These are phyloP conservation scores for Candida buenavistaensis DNA, from an alignment of 1,139 yeast genomes.

Conservation along the genomic window DNA sequence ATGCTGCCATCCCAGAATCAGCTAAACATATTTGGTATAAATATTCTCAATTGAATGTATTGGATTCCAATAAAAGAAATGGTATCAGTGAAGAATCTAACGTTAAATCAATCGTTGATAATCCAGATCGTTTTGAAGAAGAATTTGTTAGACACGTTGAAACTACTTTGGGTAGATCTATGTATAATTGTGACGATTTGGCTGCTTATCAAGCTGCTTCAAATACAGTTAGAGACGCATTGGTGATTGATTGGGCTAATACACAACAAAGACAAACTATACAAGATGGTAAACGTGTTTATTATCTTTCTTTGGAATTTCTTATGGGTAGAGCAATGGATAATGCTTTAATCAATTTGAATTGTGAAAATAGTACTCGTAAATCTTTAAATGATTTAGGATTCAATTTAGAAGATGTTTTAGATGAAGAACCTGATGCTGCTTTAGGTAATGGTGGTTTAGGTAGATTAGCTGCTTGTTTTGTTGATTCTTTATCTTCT, in stretches of 20 bases:
- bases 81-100: slow-evolving; percentile 6
- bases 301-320: slow-evolving; percentile 85
- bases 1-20: slow-evolving; percentile 75
- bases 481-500: slow-evolving; percentile 84
- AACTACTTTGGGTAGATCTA: slow-evolving; percentile 82
- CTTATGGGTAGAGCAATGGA: slow-evolving; percentile 96
- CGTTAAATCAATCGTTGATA: slow-evolving; percentile 18
- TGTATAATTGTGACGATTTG: slow-evolving; percentile 87
- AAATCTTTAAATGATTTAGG: slow-evolving; percentile 74
- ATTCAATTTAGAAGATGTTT: slow-evolving; percentile 81
- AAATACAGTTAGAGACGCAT: slow-evolving; percentile 71
- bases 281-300: slow-evolving; percentile 82
- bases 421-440: slow-evolving; percentile 89
- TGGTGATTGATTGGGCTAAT: slow-evolving; percentile 87
- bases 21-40: slow-evolving; percentile 79
- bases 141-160: slow-evolving; percentile 85
- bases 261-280: slow-evolving; percentile 89
- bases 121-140: slow-evolving; percentile 58
- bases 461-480: slow-evolving; percentile 94
- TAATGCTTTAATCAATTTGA: slow-evolving; percentile 83
- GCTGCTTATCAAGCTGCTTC: slow-evolving; percentile 95
- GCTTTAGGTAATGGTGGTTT: slow-evolving; percentile 95
- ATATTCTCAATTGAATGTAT: slow-evolving; percentile 43
- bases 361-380: slow-evolving; percentile 49
- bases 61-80: slow-evolving; percentile 21